Evolutionary conservation across 768 basidiomycete genomes (phyloP).

Genomic region (Pisolithus albus): DNA sequence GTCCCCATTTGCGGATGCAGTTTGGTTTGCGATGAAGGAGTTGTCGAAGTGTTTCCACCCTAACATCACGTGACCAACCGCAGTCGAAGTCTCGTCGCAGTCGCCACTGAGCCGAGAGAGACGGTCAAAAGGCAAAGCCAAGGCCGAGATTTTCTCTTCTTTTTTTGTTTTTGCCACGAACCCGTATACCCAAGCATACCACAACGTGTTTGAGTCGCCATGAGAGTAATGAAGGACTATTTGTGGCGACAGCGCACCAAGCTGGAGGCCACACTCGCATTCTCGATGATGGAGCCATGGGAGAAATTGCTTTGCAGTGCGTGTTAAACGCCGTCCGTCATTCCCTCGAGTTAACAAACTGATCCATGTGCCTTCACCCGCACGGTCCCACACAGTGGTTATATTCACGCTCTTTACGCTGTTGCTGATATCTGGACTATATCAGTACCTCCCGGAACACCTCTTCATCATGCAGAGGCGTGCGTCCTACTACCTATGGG

Average conservation of each 20-base stretch:
- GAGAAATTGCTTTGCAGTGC: slow-evolving; percentile 55
- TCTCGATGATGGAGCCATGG: slow-evolving; percentile 64
- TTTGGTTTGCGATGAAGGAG: too few species aligned
- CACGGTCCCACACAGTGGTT: slow-evolving; percentile 31
- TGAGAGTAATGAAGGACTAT: slow-evolving; percentile 26
- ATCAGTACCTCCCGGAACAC: slow-evolving; percentile 57
- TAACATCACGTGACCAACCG: too few species aligned
- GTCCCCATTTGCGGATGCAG: too few species aligned
- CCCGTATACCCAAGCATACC: background rate
- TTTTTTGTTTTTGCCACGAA: background rate
- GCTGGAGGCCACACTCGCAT: slow-evolving; percentile 50
- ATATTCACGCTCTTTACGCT: slow-evolving; percentile 35
- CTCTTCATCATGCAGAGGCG: slow-evolving; percentile 47
- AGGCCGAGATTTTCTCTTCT: background rate
- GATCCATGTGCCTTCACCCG: background rate
- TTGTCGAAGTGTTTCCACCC: too few species aligned
- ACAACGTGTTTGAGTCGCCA: slow-evolving; percentile 1
- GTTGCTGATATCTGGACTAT: slow-evolving; percentile 45
- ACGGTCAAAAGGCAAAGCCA: background rate
- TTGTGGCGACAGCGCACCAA: slow-evolving; percentile 26
- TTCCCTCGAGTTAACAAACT: background rate
- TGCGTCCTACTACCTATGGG: slow-evolving; percentile 58
- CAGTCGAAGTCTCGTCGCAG: too few species aligned
- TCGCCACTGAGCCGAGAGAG: too few species aligned
- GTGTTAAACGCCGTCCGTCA: slow-evolving; percentile 18